phyloP scores from a whole-genome alignment of 208 protist genomes.

The Leptomonas pyrrhocoris region DNA sequence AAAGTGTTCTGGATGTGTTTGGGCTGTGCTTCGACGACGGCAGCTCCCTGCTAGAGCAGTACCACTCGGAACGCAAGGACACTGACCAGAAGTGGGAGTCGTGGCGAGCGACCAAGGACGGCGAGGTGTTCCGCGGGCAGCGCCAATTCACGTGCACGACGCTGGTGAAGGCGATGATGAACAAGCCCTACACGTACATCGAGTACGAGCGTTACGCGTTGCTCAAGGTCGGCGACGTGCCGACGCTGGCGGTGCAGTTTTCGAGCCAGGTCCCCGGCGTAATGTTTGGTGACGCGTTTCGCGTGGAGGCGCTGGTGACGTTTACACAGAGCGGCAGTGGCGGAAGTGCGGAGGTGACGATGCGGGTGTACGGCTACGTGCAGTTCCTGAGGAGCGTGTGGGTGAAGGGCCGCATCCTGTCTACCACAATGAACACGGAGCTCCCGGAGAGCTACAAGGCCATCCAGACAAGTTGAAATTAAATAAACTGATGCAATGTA shows the following conservation, averaged over 20 bases:
- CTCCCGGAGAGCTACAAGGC: too few species aligned
- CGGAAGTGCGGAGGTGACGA: slow-evolving; percentile 41
- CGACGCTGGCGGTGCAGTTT: slow-evolving; percentile 63
- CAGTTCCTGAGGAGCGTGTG: slow-evolving; percentile 46
- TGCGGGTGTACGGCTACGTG: slow-evolving; percentile 64
- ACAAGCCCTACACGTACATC: slow-evolving; percentile 51
- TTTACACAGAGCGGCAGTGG: slow-evolving; percentile 49
- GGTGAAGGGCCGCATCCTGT: slow-evolving; percentile 53
- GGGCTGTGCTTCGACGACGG: slow-evolving; percentile 63
- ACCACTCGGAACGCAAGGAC: slow-evolving; percentile 53
- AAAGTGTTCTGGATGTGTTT: slow-evolving; percentile 65
- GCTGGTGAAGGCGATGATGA: slow-evolving; percentile 57
- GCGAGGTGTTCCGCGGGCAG: slow-evolving; percentile 53
- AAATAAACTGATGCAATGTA: background rate
- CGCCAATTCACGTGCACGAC: slow-evolving; percentile 61
- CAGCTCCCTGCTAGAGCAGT: slow-evolving; percentile 42
- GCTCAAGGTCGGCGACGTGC: slow-evolving; percentile 49
- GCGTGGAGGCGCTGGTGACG: slow-evolving; percentile 46
- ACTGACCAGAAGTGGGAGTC: slow-evolving; percentile 53
- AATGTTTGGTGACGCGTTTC: slow-evolving; percentile 69
- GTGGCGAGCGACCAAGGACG: slow-evolving; percentile 47
- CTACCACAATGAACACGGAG: too few species aligned
- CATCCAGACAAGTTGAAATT: too few species aligned
- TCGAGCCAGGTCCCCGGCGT: slow-evolving; percentile 63
- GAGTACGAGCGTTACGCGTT: slow-evolving; percentile 74